Conservation (phyloP, 129 eudicot species). For the Mikania micrantha region DNA sequence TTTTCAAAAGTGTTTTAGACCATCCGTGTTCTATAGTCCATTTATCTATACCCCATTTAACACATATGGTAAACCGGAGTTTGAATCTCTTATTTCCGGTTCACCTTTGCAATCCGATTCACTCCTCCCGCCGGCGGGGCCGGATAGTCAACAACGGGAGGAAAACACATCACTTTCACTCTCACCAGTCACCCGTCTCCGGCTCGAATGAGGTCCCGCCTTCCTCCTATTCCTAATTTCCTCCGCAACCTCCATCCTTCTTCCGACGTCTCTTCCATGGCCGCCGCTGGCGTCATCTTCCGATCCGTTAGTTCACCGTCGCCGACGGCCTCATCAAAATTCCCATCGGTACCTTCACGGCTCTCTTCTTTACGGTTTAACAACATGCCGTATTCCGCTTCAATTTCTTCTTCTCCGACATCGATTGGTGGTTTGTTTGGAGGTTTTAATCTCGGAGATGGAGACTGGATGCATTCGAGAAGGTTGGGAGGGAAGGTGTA, state of each 20-base stretch:
- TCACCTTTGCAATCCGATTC: neutral
- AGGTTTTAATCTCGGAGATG: neutral
- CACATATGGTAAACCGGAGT: slow-evolving; percentile 2
- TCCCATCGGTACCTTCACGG: slow-evolving; percentile 8
- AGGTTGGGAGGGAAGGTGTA: slow-evolving; percentile 37
- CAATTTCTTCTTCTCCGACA: slow-evolving; percentile 1
- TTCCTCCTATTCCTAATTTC: slow-evolving; percentile 34
- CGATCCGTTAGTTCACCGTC: slow-evolving; percentile 28
- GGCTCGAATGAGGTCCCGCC: slow-evolving; percentile 45
- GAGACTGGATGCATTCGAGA: slow-evolving; percentile 28
- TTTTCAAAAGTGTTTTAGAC: too few species aligned
- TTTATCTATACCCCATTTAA: neutral
- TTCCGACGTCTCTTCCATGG: slow-evolving; percentile 22
- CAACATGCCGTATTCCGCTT: neutral
- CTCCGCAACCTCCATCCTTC: slow-evolving; percentile 39
- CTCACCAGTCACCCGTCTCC: slow-evolving; percentile 10
- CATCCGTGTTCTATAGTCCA: too few species aligned
- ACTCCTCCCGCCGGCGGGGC: slow-evolving; percentile 2
- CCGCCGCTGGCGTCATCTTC: slow-evolving; percentile 38
- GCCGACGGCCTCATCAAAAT: neutral
- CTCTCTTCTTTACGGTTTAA: neutral
- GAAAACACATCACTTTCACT: neutral
- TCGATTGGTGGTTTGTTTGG: slow-evolving; percentile 12
- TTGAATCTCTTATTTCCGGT: neutral
- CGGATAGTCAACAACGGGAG: neutral